phyloP scores from a whole-genome alignment of 768 basidiomycete genomes.

The Lentinula lateritia region DNA sequence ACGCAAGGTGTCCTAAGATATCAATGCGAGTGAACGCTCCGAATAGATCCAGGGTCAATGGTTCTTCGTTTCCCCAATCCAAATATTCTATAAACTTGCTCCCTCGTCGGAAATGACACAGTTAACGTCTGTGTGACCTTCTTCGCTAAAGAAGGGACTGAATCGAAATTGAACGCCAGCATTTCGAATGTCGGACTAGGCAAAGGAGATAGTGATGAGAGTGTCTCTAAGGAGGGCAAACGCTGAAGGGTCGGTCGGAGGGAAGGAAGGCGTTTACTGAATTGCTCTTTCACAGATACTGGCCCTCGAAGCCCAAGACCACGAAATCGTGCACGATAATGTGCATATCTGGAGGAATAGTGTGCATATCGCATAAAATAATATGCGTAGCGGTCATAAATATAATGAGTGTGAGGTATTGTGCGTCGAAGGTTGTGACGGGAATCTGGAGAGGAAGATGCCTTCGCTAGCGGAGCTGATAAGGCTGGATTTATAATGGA shows the following conservation, averaged over 20 bases:
- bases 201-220: neutral
- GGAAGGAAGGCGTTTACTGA: neutral
- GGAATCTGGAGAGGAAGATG: neutral
- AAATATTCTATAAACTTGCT: neutral
- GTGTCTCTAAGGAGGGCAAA: neutral
- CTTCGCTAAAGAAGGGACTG: neutral
- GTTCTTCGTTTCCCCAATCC: neutral
- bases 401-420: neutral
- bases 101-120: neutral
- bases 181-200: conserved; percentile 1
- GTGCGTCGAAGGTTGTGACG: neutral
- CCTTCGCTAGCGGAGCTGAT: neutral
- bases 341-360: neutral
- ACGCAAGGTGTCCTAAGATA: too few relatives aligned
- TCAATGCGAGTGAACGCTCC: neutral
- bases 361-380: neutral
- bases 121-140: neutral
- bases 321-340: conserved; percentile 2
- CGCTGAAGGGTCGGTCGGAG: neutral
- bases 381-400: neutral
- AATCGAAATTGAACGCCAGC: neutral
- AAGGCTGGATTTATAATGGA: neutral
- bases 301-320: neutral
- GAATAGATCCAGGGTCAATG: neutral
- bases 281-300: neutral